A percentile compares a stretch with the other conserved stretches of the same genome.
These are phyloP conservation scores for Theileria equi DNA, from an alignment of 169 alveolate species.

Conservation along the genomic window DNA sequence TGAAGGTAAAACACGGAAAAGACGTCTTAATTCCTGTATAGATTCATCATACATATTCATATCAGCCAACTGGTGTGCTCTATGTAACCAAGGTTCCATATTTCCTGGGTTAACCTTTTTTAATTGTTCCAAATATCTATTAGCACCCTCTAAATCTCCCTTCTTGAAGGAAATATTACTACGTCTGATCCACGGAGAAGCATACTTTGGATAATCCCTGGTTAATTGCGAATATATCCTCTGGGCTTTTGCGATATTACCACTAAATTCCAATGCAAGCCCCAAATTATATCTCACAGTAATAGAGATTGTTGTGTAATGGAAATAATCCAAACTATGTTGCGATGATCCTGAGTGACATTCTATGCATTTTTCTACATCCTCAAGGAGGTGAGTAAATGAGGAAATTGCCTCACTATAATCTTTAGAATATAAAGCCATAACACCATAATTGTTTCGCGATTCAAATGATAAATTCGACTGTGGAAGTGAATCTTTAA, in stretches of 20 bases:
- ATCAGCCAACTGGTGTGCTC: constrained; percentile 36
- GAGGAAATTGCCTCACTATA: constrained; percentile 12
- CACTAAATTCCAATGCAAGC: constrained; percentile 43
- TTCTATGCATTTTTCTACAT: not conserved
- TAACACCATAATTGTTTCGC: constrained; percentile 55
- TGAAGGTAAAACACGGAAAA: constrained; percentile 28
- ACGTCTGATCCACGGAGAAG: constrained; percentile 49
- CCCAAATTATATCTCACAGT: constrained; percentile 55
- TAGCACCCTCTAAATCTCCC: constrained; percentile 35
- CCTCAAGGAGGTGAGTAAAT: constrained; percentile 8
- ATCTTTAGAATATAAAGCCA: constrained; percentile 30
- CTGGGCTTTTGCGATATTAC: constrained; percentile 39
- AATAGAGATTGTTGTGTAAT: not conserved
- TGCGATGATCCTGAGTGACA: not conserved
- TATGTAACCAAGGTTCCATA: constrained; percentile 48
- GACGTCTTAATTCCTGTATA: constrained; percentile 41
- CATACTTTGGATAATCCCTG: constrained; percentile 46
- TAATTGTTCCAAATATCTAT: constrained; percentile 51
- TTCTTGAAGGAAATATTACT: constrained; percentile 42
- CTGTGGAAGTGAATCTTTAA: not conserved
- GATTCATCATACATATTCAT: constrained; percentile 31
- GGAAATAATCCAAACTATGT: not conserved
- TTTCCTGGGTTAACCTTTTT: constrained; percentile 24
- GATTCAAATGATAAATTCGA: not conserved
- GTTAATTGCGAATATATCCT: constrained; percentile 35